A percentile compares a stretch with the other conserved stretches of the same genome.
phyloP scores from a whole-genome alignment of 805 yeast genomes.

The Spathaspora sp. region DNA sequence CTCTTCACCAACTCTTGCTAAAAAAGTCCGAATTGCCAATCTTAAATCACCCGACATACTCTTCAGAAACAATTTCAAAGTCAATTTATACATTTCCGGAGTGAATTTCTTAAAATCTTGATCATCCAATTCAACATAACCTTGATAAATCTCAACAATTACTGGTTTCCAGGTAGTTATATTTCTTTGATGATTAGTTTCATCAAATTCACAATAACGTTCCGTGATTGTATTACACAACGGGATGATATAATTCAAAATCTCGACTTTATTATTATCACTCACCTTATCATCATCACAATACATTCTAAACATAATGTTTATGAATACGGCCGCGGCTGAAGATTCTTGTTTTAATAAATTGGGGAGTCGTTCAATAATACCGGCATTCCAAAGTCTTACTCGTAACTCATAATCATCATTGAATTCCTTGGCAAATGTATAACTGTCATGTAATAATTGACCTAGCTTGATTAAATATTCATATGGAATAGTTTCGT shows the following conservation, averaged over 20 bases:
- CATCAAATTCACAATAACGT: conserved; percentile 71
- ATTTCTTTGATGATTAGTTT: conserved; percentile 73
- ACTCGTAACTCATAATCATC: conserved; percentile 84
- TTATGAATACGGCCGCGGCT: conserved; percentile 82
- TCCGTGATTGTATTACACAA: conserved; percentile 68
- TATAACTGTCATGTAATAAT: conserved; percentile 64
- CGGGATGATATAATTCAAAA: conserved; percentile 53
- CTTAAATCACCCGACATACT: conserved; percentile 60
- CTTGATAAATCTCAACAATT: conserved; percentile 81
- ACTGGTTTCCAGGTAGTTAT: conserved; percentile 90
- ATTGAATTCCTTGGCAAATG: conserved; percentile 83
- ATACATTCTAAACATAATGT: conserved; percentile 75
- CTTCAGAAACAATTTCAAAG: conserved; percentile 58
- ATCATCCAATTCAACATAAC: conserved; percentile 72
- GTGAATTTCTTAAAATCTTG: conserved; percentile 60
- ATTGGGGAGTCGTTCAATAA: conserved; percentile 90
- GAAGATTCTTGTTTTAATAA: conserved; percentile 87
- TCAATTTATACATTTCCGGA: conserved; percentile 57
- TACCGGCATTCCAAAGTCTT: conserved; percentile 87
- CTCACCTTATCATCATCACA: conserved; percentile 56
- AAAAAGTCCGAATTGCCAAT: conserved; percentile 55
- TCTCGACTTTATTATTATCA: conserved; percentile 43
- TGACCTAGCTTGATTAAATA: conserved; percentile 58
- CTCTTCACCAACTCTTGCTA: conserved; percentile 48
- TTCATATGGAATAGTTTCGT: conserved; percentile 62